These are phyloP conservation scores for Typha latifolia DNA, from an alignment of 176 grass and related monocot species.

Conservation along the genomic window DNA sequence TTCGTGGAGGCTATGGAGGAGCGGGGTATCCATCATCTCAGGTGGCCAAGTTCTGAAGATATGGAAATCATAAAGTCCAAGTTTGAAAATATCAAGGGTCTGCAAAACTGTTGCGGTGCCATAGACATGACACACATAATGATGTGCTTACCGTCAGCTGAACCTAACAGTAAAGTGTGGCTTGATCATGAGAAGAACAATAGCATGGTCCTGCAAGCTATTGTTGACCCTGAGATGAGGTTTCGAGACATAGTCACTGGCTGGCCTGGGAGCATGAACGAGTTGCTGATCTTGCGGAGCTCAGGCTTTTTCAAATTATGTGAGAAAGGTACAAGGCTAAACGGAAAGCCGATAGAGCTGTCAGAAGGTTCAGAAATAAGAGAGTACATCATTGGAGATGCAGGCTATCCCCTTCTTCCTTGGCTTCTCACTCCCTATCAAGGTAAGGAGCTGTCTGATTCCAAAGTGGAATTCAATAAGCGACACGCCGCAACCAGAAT, in stretches of 20 bases:
- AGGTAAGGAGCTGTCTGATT: conserved; percentile 42
- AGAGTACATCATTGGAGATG: conserved; percentile 61
- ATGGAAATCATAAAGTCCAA: conserved; percentile 53
- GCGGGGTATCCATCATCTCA: conserved; percentile 36
- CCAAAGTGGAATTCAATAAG: conserved; percentile 36
- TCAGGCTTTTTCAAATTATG: conserved; percentile 49
- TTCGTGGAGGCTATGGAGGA: conserved; percentile 68
- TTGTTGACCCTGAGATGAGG: conserved; percentile 31
- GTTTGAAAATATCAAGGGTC: conserved; percentile 39
- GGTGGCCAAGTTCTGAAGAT: conserved; percentile 39
- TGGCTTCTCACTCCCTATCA: conserved; percentile 65
- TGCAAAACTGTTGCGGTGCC: conserved; percentile 62
- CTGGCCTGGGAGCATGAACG: conserved; percentile 65
- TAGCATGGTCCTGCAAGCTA: conserved; percentile 67
- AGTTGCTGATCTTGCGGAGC: conserved; percentile 37
- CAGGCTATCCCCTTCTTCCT: conserved; percentile 54
- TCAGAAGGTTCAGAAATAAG: conserved; percentile 35
- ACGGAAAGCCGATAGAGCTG: conserved; percentile 31
- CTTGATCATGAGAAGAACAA: conserved; percentile 54
- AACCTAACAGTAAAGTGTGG: conserved; percentile 61
- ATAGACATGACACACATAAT: conserved; percentile 57
- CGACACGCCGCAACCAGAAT: conserved; percentile 28
- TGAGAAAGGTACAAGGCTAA: conserved; percentile 40
- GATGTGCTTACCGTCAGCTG: conserved; percentile 66
- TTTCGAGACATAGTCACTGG: conserved; percentile 55